Percentiles rank a stretch among this genome's conserved stretches.
Evolutionary conservation across 1,139 yeast species (phyloP).

Genomic region (Candida anutae): DNA sequence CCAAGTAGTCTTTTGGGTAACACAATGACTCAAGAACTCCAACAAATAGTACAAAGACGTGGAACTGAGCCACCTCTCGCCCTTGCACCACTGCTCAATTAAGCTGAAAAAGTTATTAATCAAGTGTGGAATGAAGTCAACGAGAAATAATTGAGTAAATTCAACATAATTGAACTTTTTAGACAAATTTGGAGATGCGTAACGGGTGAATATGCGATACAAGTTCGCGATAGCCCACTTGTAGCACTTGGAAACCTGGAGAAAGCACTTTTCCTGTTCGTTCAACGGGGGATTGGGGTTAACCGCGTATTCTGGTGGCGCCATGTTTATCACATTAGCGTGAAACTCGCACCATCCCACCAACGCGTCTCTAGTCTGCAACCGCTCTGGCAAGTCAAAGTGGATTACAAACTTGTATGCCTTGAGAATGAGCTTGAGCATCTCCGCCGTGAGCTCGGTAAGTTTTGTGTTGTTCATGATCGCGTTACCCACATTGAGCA

Average conservation of each 20-base stretch:
- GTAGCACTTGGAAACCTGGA: conserved; percentile 56
- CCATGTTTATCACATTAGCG: conserved; percentile 56
- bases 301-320: conserved; percentile 40
- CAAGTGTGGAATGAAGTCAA: conserved; percentile 67
- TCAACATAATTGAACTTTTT: conserved; percentile 44
- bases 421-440: conserved; percentile 70
- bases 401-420: conserved; percentile 77
- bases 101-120: conserved; percentile 55
- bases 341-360: conserved; percentile 75
- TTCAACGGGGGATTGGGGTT: conserved; percentile 9
- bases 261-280: conserved; percentile 29
- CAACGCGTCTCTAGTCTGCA: conserved; percentile 54
- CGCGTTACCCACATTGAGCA: conserved; percentile 58
- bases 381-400: conserved; percentile 63
- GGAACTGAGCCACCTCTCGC: conserved; percentile 60
- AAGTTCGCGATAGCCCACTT: conserved; percentile 89
- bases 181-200: conserved; percentile 47
- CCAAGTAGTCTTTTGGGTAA: conserved; percentile 67
- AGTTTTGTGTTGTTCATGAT: conserved; percentile 36
- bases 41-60: conserved; percentile 62
- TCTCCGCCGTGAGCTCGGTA: conserved; percentile 55
- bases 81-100: conserved; percentile 66
- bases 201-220: conserved; percentile 65
- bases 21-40: conserved; percentile 63
- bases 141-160: conserved; percentile 40